Conservation (phyloP, 192 early-diverging fungal genomes). For the Borealophlyctis nickersoniae region DNA sequence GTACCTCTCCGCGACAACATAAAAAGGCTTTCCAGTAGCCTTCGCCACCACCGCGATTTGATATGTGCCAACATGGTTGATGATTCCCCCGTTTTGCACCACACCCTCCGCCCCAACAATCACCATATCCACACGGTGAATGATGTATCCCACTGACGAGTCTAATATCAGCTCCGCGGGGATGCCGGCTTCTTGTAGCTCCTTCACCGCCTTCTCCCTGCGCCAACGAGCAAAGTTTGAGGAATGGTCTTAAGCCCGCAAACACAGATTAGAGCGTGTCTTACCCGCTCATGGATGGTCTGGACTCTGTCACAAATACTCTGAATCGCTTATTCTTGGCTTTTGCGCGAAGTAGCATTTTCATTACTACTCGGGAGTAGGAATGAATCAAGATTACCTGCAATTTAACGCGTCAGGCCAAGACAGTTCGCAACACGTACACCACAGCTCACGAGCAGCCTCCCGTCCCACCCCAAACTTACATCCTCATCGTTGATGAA, state of each 20-base stretch:
- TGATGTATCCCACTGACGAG: conserved; percentile 88
- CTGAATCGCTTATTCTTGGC: conserved; percentile 80
- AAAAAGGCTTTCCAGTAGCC: conserved; percentile 91
- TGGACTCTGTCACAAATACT: conserved; percentile 89
- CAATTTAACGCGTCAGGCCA: neutral
- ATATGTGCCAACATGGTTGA: conserved; percentile 93
- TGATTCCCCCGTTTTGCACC: conserved; percentile 93
- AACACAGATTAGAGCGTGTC: conserved; percentile 8
- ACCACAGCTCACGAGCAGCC: neutral
- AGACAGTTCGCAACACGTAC: conserved; percentile 4
- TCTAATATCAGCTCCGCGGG: conserved; percentile 84
- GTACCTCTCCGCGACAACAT: conserved; percentile 90
- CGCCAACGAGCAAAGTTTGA: too few relatives aligned
- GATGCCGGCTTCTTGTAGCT: conserved; percentile 71
- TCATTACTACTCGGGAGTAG: conserved; percentile 92
- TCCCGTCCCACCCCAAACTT: conserved; percentile 5
- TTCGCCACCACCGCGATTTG: conserved; percentile 94
- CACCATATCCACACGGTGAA: conserved; percentile 94
- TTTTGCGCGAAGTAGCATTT: conserved; percentile 71
- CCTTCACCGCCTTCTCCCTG: conserved; percentile 53
- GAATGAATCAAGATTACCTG: conserved; percentile 87
- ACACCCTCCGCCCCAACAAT: conserved; percentile 98
- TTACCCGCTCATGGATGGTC: conserved; percentile 71
- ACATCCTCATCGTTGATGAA: conserved; percentile 24
- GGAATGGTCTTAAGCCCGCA: neutral